A percentile compares a stretch with the other conserved stretches of the same genome.
Evolutionary conservation across 352 stramenopile species (phyloP).

Genomic region (Pythium phragmitis): DNA sequence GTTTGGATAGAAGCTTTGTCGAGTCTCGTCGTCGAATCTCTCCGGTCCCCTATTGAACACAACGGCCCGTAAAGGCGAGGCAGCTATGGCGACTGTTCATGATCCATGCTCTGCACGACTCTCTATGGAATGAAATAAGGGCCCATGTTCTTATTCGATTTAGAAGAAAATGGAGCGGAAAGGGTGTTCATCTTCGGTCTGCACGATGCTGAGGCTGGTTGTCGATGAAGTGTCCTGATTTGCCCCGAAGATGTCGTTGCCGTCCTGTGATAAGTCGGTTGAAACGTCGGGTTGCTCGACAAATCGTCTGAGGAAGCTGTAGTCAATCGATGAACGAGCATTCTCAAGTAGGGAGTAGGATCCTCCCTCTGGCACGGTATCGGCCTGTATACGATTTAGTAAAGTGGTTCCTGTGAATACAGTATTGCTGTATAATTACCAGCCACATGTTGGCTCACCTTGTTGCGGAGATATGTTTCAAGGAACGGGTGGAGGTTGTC

Average conservation of each 20-base stretch:
- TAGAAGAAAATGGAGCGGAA: slow-evolving; percentile 27
- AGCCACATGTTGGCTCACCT: slow-evolving; percentile 1
- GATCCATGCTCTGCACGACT: background rate
- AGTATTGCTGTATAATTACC: background rate
- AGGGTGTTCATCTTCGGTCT: slow-evolving; percentile 9
- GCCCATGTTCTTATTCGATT: slow-evolving; percentile 10
- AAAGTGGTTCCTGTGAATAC: background rate
- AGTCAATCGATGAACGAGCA: slow-evolving; percentile 16
- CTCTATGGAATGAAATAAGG: slow-evolving; percentile 15
- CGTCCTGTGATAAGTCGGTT: background rate
- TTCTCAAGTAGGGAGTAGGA: background rate
- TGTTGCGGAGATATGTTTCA: slow-evolving; percentile 10
- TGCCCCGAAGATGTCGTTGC: slow-evolving; percentile 1
- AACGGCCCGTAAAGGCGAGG: background rate
- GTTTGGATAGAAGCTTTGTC: background rate
- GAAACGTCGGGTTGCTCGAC: background rate
- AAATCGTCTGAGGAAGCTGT: slow-evolving; percentile 10
- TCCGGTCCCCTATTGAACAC: background rate
- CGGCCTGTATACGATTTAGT: background rate
- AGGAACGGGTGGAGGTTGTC: slow-evolving; percentile 11
- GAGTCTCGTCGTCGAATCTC: background rate
- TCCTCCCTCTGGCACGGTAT: background rate
- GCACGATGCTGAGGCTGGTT: background rate
- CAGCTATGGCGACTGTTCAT: slow-evolving; percentile 2
- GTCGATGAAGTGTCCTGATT: background rate